These are phyloP conservation scores for Phylloporus arenicola DNA, from an alignment of 768 basidiomycete species.

Conservation along the genomic window DNA sequence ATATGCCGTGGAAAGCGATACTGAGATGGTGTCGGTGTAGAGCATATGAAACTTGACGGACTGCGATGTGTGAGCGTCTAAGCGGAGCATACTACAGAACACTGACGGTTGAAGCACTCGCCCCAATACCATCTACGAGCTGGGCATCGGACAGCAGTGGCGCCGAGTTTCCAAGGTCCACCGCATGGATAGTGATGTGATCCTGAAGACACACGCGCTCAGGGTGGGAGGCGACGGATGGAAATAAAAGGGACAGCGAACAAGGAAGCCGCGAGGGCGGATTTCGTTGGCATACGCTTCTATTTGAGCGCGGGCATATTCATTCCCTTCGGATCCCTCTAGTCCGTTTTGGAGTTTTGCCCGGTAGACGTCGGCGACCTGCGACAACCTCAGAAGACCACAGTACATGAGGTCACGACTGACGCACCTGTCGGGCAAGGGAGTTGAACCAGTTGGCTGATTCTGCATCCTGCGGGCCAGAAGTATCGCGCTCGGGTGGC, in stretches of 20 bases:
- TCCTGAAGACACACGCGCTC: slow-evolving; percentile 46
- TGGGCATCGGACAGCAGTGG: slow-evolving; percentile 73
- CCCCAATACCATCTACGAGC: slow-evolving; percentile 25
- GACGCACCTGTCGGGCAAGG: slow-evolving; percentile 70
- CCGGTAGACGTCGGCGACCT: slow-evolving; percentile 72
- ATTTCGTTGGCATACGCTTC: slow-evolving; percentile 79
- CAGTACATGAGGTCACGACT: background rate
- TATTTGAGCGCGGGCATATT: slow-evolving; percentile 71
- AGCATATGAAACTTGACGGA: slow-evolving; percentile 77
- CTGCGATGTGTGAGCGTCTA: slow-evolving; percentile 37
- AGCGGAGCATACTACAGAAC: background rate
- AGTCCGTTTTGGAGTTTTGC: slow-evolving; percentile 70
- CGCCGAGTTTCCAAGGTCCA: slow-evolving; percentile 76
- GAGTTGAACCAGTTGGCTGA: slow-evolving; percentile 90
- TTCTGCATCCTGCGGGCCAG: slow-evolving; percentile 41
- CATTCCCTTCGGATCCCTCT: slow-evolving; percentile 71
- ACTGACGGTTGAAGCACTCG: slow-evolving; percentile 29
- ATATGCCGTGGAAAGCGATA: slow-evolving; percentile 79
- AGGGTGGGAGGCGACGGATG: background rate
- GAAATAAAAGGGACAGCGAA: slow-evolving; percentile 29
- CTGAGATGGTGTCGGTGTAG: slow-evolving; percentile 78
- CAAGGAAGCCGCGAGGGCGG: slow-evolving; percentile 65
- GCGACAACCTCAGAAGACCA: slow-evolving; percentile 1
- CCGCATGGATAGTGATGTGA: slow-evolving; percentile 77
- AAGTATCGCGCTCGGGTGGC: slow-evolving; percentile 3